Evolutionary conservation across 352 stramenopile genomes (phyloP).

Genomic region (Phytopythium oedochilum): DNA sequence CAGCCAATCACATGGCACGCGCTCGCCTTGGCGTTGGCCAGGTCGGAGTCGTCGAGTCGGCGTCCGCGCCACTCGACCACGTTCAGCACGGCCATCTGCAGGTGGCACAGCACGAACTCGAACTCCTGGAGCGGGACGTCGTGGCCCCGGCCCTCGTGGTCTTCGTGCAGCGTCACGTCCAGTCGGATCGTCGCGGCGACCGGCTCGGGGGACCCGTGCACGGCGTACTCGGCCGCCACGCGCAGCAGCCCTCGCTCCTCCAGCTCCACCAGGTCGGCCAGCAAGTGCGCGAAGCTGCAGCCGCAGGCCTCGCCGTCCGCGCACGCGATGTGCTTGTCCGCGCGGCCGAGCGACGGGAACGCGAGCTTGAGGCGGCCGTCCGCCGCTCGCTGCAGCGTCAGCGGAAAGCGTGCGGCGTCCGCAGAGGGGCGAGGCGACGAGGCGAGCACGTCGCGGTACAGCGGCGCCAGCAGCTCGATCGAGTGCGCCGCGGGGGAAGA

Average conservation of each 20-base stretch:
- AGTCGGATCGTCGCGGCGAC: constrained; percentile 48
- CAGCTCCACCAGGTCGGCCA: constrained; percentile 40
- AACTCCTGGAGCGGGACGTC: constrained; percentile 36
- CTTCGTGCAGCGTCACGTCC: constrained; percentile 33
- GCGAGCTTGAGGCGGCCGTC: constrained; percentile 29
- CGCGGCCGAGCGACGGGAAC: constrained; percentile 12
- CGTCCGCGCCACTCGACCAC: constrained; percentile 18
- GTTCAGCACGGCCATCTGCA: constrained; percentile 41
- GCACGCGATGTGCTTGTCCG: constrained; percentile 34
- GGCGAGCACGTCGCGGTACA: constrained; percentile 19
- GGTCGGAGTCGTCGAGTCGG: constrained; percentile 8
- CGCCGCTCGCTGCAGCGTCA: constrained; percentile 22
- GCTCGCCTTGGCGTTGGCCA: constrained; percentile 34
- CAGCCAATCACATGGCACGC: constrained; percentile 68
- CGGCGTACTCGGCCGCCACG: constrained; percentile 40
- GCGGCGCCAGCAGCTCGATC: constrained; percentile 33
- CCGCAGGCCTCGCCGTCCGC: constrained; percentile 36
- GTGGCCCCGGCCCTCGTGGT: constrained; percentile 11
- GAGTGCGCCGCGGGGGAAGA: constrained; percentile 7
- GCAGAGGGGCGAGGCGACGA: background rate
- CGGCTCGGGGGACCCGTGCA: constrained; percentile 9
- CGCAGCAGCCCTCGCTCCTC: constrained; percentile 27
- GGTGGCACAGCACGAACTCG: constrained; percentile 50
- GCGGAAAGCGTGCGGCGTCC: constrained; percentile 1
- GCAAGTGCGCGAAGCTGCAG: constrained; percentile 47